Percentiles rank a stretch among this genome's conserved stretches.
Conservation (phyloP, 2,329 filamentous ascomycete genomes). For the Penicillium vulpinum region DNA sequence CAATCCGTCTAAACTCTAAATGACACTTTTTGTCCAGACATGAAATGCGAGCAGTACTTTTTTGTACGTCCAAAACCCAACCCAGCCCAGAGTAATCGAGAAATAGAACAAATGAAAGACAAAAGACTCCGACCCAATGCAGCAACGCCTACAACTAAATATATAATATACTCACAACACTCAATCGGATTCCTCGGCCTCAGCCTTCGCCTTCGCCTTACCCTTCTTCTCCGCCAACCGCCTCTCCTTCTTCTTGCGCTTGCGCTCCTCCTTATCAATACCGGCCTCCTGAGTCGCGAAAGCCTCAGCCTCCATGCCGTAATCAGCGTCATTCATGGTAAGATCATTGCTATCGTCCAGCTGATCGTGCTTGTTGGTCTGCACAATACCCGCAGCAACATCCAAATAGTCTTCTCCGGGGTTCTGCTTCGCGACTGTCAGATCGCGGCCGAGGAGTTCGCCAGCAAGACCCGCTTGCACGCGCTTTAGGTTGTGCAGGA, state of each 20-base stretch:
- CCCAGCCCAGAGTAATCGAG: conserved; percentile 7
- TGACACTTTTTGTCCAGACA: conserved; percentile 22
- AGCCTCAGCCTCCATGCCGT: conserved; percentile 39
- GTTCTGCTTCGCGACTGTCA: conserved; percentile 38
- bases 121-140: conserved; percentile 28
- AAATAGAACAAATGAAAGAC: conserved; percentile 12
- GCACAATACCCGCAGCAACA: conserved; percentile 34
- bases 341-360: conserved; percentile 42
- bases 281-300: conserved; percentile 42
- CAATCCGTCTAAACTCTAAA: conserved; percentile 9
- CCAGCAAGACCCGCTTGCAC: conserved; percentile 47
- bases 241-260: conserved; percentile 57
- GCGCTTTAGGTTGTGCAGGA: conserved; percentile 48
- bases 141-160: conserved; percentile 25
- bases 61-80: conserved; percentile 10
- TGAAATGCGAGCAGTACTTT: conserved; percentile 16
- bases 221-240: conserved; percentile 47
- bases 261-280: conserved; percentile 55
- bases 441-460: conserved; percentile 44
- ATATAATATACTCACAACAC: conserved; percentile 16
- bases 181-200: conserved; percentile 29
- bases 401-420: conserved; percentile 42
- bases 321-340: conserved; percentile 44
- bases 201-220: conserved; percentile 33
- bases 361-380: conserved; percentile 35